Base-by-base conservation (phyloP, 2,329 filamentous ascomycete genomes). In the Aspergillus sergii region DNA sequence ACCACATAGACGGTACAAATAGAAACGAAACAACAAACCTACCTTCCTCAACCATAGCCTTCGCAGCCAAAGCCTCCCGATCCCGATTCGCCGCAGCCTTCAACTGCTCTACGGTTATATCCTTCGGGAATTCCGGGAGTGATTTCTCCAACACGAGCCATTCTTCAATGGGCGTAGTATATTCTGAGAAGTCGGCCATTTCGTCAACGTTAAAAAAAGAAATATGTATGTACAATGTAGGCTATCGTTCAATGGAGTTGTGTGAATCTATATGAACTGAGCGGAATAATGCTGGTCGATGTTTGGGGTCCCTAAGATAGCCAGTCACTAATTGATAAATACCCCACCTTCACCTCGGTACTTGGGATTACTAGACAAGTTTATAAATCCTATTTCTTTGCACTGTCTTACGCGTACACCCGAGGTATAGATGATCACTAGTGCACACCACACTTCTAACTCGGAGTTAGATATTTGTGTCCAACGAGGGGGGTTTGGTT, bases 131-230 rank as follows among this genome's bases (percentile, higher is more conserved):
- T 3, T 72, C 32, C 5, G 75, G 72, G n/a, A 80, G 68, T 1
- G 66, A 71, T 6, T 71, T 68, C 61, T 79, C 77, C 0, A 82
- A 66, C 0, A 75, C 79, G 2, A 78, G 64, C 83, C 83, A 84
- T 69, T 83, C 82, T 3, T 76, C 71, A 60, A 78, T 80, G 7
- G 78, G 74, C 2, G 71, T 73, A 26, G 77, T 79, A 61, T 82
- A 84, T 61, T 72, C 61, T 0, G 81, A 77, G 65, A 78, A 80
- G 55, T 79, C 76, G 41, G 71, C 70, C 73, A 77, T 78, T 26
- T 55, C 23, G 7, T 12, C 12, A 23, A 30, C 16, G 30, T 14
- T 36, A 34, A 4, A 3, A 34, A 5, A 34, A 12, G 4, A 34
- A 12, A 36, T 36, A 36, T 16, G 14, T 14, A 36, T 36, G 14